A percentile compares a stretch with the other conserved stretches of the same genome.
Conservation (phyloP, 1,139 yeast species). For the Debaryomyces nepalensis region DNA sequence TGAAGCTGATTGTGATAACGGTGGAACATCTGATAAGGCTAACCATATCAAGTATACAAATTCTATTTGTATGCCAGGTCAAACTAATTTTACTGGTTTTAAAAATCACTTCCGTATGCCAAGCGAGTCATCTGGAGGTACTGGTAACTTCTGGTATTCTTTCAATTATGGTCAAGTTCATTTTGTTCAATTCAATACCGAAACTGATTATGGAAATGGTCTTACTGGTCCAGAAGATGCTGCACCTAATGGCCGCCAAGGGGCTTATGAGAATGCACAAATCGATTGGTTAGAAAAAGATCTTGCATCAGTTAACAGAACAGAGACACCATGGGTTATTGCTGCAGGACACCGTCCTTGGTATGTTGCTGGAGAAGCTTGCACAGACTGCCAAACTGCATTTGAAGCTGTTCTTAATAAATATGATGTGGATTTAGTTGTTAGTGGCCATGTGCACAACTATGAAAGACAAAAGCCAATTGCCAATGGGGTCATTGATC, state of each 20-base stretch:
- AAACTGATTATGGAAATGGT: conserved; percentile 18
- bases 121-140: conserved; percentile 13
- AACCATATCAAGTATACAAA: conserved; percentile 12
- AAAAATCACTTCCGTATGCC: conserved; percentile 18
- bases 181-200: conserved; percentile 15
- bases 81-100: conserved; percentile 17
- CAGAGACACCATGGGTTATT: conserved; percentile 17
- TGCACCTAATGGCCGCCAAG: conserved; percentile 14
- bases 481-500: conserved; percentile 12
- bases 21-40: conserved; percentile 10
- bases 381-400: conserved; percentile 14
- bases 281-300: conserved; percentile 15
- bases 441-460: conserved; percentile 17
- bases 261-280: conserved; percentile 14
- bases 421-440: conserved; percentile 14
- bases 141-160: conserved; percentile 17
- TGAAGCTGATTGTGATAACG: conserved; percentile 17
- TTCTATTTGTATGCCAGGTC: conserved; percentile 16
- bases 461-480: conserved; percentile 15
- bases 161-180: conserved; percentile 17
- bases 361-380: conserved; percentile 15
- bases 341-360: conserved; percentile 17
- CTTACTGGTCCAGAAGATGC: conserved; percentile 15
- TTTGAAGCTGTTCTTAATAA: conserved; percentile 14
- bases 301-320: conserved; percentile 14